phyloP scores from a whole-genome alignment of 805 yeast genomes.

The Pichia thaimueangensis region DNA sequence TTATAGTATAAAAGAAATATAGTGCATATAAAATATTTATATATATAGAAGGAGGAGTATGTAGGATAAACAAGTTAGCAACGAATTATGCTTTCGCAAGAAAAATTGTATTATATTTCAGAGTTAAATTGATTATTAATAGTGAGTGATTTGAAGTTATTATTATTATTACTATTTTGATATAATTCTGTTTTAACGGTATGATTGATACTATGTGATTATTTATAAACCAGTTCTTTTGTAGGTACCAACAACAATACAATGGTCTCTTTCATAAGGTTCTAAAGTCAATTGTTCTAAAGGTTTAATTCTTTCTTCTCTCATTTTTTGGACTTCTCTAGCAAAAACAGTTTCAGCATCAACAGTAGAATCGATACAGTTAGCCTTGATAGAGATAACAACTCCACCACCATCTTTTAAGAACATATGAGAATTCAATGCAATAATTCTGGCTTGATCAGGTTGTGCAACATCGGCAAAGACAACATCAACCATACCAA shows the following conservation, averaged over 20 bases:
- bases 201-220: too few species aligned
- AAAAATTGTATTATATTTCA: too few species aligned
- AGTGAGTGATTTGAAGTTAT: too few species aligned
- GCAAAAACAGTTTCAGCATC: conserved; percentile 99
- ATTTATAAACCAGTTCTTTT: conserved; percentile 73
- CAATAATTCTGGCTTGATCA: conserved; percentile 99
- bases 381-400: conserved; percentile 97
- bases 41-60: not conserved
- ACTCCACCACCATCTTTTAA: conserved; percentile 98
- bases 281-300: conserved; percentile 97
- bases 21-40: not conserved
- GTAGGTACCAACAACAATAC: conserved; percentile 97
- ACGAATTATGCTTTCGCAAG: too few species aligned
- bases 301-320: conserved; percentile 98
- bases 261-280: conserved; percentile 99
- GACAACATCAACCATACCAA: conserved; percentile 98
- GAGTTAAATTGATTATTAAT: too few species aligned
- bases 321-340: conserved; percentile 96
- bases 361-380: conserved; percentile 99
- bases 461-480: conserved; percentile 99
- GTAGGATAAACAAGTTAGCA: conserved; percentile 1
- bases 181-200: too few species aligned
- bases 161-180: too few species aligned
- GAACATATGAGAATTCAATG: conserved; percentile 96
- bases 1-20: not conserved